Base-by-base conservation (phyloP, 2,329 filamentous ascomycete species). In the Didymella exigua region DNA sequence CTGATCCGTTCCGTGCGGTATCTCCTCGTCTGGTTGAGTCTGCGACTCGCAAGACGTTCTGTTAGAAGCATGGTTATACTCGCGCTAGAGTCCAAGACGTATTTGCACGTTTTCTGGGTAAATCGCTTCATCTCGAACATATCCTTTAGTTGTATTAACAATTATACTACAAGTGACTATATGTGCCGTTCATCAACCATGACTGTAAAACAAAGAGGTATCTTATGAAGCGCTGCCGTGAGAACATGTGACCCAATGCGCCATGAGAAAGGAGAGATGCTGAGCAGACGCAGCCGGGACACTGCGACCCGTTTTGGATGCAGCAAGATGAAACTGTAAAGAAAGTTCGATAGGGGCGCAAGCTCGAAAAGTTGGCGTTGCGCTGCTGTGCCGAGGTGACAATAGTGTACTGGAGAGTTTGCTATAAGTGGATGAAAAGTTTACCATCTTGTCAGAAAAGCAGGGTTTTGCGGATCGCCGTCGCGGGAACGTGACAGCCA, bases 401-500 rank as follows among this genome's bases (percentile, higher is more conserved):
- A 26, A 52, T 47, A 44, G 53, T 57, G 41, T 53, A n/a, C 21
- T 11, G 19, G n/a, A 9, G 8, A 36, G 18, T 19, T 14, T 29
- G 48, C 46, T 38, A 50, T 59, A 34, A 26, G 29, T 21, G 37
- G 47, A 44, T 19, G 26, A 49, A 30, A 43, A 45, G 49, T 43
- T 45, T 51, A 56, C 23, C 44, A 16, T 56, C 46, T 37, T 38
- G 50, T 56, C 49, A 40, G 59, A 63, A 60, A 49, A 46, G 55
- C 26, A 62, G 56, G 44, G 40, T 56, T 44, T 54, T 63, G 59
- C 37, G 53, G 52, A 57, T 50, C 38, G 21, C 19, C 14, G 52
- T 34, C 38, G 41, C 34, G 23, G 66, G 59, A 66, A 70, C 65
- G 67, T 69, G 67, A 53, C 34, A 65, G 67, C 70, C 68, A 72